A percentile compares a stretch with the other conserved stretches of the same genome.
Evolutionary conservation across 139 green algal species (phyloP).

Genomic region (Zygnema circumcarinatum): DNA sequence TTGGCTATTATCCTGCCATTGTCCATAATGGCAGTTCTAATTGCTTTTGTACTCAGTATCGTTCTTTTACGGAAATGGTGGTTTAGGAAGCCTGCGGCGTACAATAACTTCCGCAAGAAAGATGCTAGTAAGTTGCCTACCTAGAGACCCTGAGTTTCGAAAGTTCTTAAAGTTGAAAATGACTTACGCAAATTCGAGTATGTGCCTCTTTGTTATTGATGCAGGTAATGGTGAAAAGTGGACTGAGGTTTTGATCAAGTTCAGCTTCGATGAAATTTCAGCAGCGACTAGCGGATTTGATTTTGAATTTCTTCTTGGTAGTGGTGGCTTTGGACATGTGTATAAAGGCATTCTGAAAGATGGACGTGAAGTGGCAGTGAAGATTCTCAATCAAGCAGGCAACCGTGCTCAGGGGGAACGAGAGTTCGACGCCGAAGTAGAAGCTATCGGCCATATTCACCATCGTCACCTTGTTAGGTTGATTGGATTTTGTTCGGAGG

Average conservation of each 20-base stretch:
- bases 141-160: background rate
- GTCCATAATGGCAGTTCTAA: background rate
- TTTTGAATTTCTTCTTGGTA: slow-evolving; percentile 21
- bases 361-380: slow-evolving; percentile 1
- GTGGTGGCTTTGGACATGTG: slow-evolving; percentile 56
- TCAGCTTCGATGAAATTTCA: slow-evolving; percentile 39
- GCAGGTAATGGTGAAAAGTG: background rate
- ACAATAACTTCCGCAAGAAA: background rate
- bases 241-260: slow-evolving; percentile 10
- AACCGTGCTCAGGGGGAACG: slow-evolving; percentile 21
- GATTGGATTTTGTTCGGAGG: slow-evolving; percentile 52
- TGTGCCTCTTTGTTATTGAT: background rate
- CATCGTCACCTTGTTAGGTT: slow-evolving; percentile 55
- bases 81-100: too few species aligned
- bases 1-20: background rate
- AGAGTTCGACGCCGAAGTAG: slow-evolving; percentile 53
- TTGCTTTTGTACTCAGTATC: background rate
- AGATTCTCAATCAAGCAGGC: slow-evolving; percentile 26
- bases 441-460: slow-evolving; percentile 55
- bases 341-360: slow-evolving; percentile 47
- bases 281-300: slow-evolving; percentile 35
- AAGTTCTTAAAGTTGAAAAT: background rate
- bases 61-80: background rate
- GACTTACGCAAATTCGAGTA: background rate
- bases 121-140: background rate